phyloP scores from a whole-genome alignment of 768 basidiomycete genomes.

The Hygrocybe coccinea region DNA sequence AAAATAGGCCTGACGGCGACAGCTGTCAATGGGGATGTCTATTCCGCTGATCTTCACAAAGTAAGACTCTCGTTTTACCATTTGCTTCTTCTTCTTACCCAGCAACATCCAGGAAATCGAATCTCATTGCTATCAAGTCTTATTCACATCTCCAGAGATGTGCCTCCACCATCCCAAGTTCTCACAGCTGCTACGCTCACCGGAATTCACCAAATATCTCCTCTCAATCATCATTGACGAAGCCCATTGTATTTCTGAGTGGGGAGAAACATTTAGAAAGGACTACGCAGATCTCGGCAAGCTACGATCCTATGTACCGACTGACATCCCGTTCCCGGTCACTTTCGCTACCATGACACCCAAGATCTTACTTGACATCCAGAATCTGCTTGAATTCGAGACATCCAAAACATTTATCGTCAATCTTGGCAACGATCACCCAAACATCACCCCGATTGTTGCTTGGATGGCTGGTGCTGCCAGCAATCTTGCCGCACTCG shows the following conservation, averaged over 20 bases:
- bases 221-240: conserved; percentile 75
- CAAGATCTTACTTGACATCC: conserved; percentile 67
- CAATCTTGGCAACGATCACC: conserved; percentile 32
- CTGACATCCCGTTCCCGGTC: conserved; percentile 72
- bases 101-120: conserved; percentile 21
- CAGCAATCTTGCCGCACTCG: conserved; percentile 10
- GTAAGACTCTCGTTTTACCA: conserved; percentile 18
- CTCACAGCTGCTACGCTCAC: conserved; percentile 18
- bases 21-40: conserved; percentile 25
- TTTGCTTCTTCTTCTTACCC: background rate
- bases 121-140: conserved; percentile 19
- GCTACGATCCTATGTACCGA: background rate
- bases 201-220: conserved; percentile 20
- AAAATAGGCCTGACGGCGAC: conserved; percentile 17
- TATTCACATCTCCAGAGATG: conserved; percentile 40
- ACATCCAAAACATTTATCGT: conserved; percentile 28
- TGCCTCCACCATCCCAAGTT: conserved; percentile 30
- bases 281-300: conserved; percentile 16
- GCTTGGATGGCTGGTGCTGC: conserved; percentile 14
- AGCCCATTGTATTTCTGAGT: conserved; percentile 76
- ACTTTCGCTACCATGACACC: conserved; percentile 83
- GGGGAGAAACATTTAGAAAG: conserved; percentile 81
- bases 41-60: conserved; percentile 21
- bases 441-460: conserved; percentile 18
- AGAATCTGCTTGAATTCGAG: conserved; percentile 2